Conservation (phyloP, 495 filamentous ascomycete species). For the Aeminium ludgeri region DNA sequence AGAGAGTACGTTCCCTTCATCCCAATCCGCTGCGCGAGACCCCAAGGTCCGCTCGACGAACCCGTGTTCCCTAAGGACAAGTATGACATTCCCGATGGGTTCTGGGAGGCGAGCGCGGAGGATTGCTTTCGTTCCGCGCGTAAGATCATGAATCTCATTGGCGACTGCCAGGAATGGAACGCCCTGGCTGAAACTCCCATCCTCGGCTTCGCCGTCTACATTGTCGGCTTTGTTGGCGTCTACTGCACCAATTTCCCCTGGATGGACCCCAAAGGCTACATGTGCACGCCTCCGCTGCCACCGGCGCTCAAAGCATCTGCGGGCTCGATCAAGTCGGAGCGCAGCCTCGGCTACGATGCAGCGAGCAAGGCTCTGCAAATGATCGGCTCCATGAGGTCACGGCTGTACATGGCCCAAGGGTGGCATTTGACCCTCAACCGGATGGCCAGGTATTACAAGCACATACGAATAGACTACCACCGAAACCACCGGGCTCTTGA, state of each 20-base stretch:
- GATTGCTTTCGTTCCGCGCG: constrained; percentile 56
- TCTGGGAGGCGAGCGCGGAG: constrained; percentile 61
- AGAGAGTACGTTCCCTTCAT: constrained; percentile 72
- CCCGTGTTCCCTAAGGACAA: constrained; percentile 45
- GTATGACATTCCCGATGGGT: constrained; percentile 34
- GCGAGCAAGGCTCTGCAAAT: constrained; percentile 36
- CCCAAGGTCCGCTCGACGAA: constrained; percentile 55
- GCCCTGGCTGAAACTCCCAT: constrained; percentile 63
- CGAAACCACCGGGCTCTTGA: constrained; percentile 15
- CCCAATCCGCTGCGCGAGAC: constrained; percentile 49
- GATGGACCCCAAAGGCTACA: constrained; percentile 54
- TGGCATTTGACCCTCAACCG: constrained; percentile 53
- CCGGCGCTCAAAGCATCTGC: constrained; percentile 4
- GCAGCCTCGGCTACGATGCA: constrained; percentile 27
- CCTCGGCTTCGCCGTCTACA: constrained; percentile 66
- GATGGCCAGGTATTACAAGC: constrained; percentile 50
- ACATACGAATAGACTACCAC: constrained; percentile 43
- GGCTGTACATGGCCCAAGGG: constrained; percentile 52
- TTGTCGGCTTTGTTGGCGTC: constrained; percentile 53
- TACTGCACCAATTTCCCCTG: constrained; percentile 61
- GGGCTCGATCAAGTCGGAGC: constrained; percentile 15
- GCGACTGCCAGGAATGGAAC: constrained; percentile 53
- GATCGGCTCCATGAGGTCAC: constrained; percentile 44
- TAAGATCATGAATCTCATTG: constrained; percentile 59
- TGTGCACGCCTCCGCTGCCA: constrained; percentile 26